Percentiles rank a stretch among this genome's conserved stretches.
phyloP scores from a whole-genome alignment of 345 rosid genomes.

The Ceriops tagal region DNA sequence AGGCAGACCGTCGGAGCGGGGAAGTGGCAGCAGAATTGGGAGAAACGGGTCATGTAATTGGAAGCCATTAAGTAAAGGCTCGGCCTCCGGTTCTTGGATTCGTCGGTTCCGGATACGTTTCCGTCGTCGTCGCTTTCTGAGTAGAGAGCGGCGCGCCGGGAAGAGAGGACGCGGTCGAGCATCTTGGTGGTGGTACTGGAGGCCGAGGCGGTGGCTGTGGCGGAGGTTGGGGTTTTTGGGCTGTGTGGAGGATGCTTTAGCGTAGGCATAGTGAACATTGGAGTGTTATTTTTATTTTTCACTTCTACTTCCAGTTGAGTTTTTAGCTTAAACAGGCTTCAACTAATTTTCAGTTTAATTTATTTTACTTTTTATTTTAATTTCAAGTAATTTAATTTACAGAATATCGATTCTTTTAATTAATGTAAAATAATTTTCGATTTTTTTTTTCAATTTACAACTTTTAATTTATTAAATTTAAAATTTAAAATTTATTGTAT shows the following conservation, averaged over 20 bases:
- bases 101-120: slow-evolving; percentile 15
- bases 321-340: no score
- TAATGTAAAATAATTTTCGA: no score
- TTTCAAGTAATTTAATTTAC: no score
- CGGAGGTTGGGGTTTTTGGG: slow-evolving; percentile 10
- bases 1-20: slow-evolving; percentile 12
- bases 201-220: slow-evolving; percentile 3
- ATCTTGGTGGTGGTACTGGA: slow-evolving; percentile 5
- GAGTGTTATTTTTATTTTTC: no score
- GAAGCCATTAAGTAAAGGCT: slow-evolving; percentile 17
- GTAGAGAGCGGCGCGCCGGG: slow-evolving; percentile 19
- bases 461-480: no score
- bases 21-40: slow-evolving; percentile 14
- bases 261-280: neutral
- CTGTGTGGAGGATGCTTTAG: slow-evolving; percentile 10
- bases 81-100: slow-evolving; percentile 30
- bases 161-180: slow-evolving; percentile 31
- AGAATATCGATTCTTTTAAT: no score
- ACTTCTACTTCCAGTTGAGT: no score
- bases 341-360: no score
- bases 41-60: slow-evolving; percentile 27
- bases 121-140: slow-evolving; percentile 2
- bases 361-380: no score
- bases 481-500: no score
- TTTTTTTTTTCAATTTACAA: no score